Evolutionary conservation across 2,329 filamentous ascomycete species (phyloP).

Genomic region (Hypoxylon sp.): DNA sequence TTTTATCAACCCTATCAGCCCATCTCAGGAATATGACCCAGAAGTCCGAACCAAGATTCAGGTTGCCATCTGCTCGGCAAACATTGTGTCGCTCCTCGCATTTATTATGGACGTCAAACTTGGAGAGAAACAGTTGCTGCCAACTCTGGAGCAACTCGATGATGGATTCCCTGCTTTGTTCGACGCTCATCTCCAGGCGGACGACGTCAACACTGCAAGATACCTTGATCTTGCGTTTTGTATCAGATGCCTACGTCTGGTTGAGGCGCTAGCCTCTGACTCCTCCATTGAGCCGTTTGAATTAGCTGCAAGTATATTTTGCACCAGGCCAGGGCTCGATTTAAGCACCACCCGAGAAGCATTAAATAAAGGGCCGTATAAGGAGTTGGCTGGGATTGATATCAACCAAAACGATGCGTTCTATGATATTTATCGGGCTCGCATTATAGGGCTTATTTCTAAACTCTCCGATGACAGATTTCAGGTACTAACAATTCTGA

Average conservation of each 20-base stretch:
- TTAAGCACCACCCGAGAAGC: slow-evolving; percentile 27
- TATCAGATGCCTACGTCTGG: slow-evolving; percentile 47
- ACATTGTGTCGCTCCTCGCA: slow-evolving; percentile 49
- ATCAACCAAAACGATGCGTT: slow-evolving; percentile 20
- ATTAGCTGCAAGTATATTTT: slow-evolving; percentile 50
- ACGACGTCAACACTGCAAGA: slow-evolving; percentile 13
- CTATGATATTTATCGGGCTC: slow-evolving; percentile 21
- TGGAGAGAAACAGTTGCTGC: slow-evolving; percentile 19
- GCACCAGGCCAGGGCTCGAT: slow-evolving; percentile 23
- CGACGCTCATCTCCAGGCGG: slow-evolving; percentile 3
- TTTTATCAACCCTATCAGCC: slow-evolving; percentile 42
- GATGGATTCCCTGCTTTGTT: slow-evolving; percentile 46
- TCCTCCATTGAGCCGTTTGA: slow-evolving; percentile 31
- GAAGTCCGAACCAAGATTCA: slow-evolving; percentile 30
- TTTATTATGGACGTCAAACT: slow-evolving; percentile 40
- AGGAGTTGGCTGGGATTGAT: slow-evolving; percentile 35
- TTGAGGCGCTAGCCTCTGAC: slow-evolving; percentile 39
- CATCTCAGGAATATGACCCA: slow-evolving; percentile 39
- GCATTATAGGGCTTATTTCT: slow-evolving; percentile 34
- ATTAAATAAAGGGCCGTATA: slow-evolving; percentile 46
- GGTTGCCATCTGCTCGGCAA: slow-evolving; percentile 44
- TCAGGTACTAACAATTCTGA: slow-evolving; percentile 26
- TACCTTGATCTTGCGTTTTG: slow-evolving; percentile 46
- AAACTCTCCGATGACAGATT: slow-evolving; percentile 27
- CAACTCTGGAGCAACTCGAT: slow-evolving; percentile 48